Evolutionary conservation across 2,329 filamentous ascomycete genomes (phyloP).

Genomic region (Davidsoniella australis): DNA sequence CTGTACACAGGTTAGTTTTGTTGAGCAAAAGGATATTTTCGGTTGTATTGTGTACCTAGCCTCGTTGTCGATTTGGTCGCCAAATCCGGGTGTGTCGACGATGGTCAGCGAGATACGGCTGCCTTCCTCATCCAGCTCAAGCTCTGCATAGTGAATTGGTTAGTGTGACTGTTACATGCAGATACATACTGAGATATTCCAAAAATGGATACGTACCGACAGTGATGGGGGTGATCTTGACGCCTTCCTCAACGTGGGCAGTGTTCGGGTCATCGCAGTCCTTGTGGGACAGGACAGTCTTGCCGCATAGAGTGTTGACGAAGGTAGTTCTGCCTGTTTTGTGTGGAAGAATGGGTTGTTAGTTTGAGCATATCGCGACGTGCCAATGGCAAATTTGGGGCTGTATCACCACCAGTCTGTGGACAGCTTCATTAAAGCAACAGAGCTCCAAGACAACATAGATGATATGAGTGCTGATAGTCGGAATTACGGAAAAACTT

Average conservation of each 20-base stretch:
- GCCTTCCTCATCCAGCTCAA: conserved; percentile 94
- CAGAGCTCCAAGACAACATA: not conserved
- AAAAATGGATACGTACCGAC: conserved; percentile 48
- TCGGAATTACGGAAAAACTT: conserved; percentile 22
- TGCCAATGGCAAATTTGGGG: not conserved
- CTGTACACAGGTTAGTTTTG: conserved; percentile 25
- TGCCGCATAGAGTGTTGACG: conserved; percentile 96
- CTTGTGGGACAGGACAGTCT: conserved; percentile 79
- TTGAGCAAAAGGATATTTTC: conserved; percentile 11
- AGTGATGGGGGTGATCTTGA: conserved; percentile 96
- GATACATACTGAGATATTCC: not conserved
- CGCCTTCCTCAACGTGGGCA: conserved; percentile 87
- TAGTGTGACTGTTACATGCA: conserved; percentile 1
- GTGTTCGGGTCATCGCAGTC: conserved; percentile 78
- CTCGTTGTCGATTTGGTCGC: conserved; percentile 98
- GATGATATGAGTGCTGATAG: not conserved
- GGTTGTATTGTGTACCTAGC: conserved; percentile 50
- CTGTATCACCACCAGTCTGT: not conserved
- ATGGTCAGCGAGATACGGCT: conserved; percentile 96
- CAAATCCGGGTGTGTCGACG: conserved; percentile 94
- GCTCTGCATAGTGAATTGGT: conserved; percentile 36
- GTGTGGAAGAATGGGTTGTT: conserved; percentile 12
- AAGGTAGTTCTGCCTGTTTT: conserved; percentile 81
- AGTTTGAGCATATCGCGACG: not conserved
- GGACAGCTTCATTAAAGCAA: not conserved